phyloP scores from a whole-genome alignment of 805 yeast species.

The Nakazawaea sp. region DNA sequence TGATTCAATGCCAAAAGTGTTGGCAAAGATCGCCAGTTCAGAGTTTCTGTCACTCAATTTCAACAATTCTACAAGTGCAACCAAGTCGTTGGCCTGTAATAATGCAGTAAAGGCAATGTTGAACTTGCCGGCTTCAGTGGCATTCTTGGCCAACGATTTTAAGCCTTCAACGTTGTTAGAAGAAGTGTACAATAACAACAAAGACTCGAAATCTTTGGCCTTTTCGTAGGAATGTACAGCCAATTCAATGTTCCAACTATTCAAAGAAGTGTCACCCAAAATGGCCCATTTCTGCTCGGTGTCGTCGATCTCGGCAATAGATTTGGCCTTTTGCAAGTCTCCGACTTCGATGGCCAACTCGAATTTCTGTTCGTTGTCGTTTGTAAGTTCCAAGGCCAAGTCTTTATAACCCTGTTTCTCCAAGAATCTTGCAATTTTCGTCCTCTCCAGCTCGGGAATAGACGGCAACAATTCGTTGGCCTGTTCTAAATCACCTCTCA shows the following conservation, averaged over 20 bases:
- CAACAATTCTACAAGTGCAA: conserved; percentile 58
- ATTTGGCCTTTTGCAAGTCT: conserved; percentile 64
- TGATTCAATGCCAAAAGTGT: conserved; percentile 48
- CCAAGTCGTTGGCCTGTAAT: conserved; percentile 77
- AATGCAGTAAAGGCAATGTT: conserved; percentile 88
- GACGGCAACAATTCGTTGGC: conserved; percentile 61
- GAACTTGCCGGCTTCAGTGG: conserved; percentile 70
- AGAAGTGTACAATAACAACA: conserved; percentile 77
- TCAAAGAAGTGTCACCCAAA: conserved; percentile 81
- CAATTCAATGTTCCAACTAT: conserved; percentile 69
- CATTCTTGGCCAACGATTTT: conserved; percentile 53
- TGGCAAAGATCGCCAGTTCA: conserved; percentile 80
- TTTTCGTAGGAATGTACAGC: conserved; percentile 76
- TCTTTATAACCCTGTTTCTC: conserved; percentile 88
- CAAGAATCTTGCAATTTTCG: conserved; percentile 83
- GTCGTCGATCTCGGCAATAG: conserved; percentile 47
- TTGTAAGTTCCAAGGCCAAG: conserved; percentile 76
- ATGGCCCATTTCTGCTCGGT: conserved; percentile 80
- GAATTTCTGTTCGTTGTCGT: conserved; percentile 86
- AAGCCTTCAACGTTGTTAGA: conserved; percentile 64
- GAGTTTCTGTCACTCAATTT: conserved; percentile 61
- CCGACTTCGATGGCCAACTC: conserved; percentile 80
- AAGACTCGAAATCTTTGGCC: conserved; percentile 76
- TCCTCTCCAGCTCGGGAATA: conserved; percentile 57
- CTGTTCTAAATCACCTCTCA: conserved; percentile 89